Percentiles rank a stretch among this genome's conserved stretches.
These are phyloP conservation scores for Puccinia horiana DNA, from an alignment of 1,284 basidiomycete species.

Conservation along the genomic window DNA sequence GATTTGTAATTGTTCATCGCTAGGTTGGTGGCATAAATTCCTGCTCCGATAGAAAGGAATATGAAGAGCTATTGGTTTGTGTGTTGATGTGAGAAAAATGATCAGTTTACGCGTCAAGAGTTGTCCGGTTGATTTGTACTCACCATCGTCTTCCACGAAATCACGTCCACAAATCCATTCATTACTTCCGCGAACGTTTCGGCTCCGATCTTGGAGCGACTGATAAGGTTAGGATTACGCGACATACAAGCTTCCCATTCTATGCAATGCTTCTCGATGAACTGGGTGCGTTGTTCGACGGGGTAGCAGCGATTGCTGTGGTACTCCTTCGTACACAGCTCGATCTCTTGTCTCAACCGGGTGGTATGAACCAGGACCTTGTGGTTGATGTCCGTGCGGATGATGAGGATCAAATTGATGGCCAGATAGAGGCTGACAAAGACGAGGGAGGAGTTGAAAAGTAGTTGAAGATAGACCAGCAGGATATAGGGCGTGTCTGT, in stretches of 20 bases:
- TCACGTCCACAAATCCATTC: slow-evolving; percentile 58
- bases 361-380: slow-evolving; percentile 15
- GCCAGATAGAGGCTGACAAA: slow-evolving; percentile 29
- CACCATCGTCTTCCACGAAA: slow-evolving; percentile 59
- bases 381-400: slow-evolving; percentile 33
- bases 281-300: slow-evolving; percentile 24
- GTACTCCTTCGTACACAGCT: slow-evolving; percentile 35
- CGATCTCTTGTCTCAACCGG: slow-evolving; percentile 35
- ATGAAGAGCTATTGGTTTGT: slow-evolving; percentile 21
- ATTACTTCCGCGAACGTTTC: slow-evolving; percentile 58
- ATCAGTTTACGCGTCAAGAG: background rate
- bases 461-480: slow-evolving; percentile 45
- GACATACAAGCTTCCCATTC: slow-evolving; percentile 56
- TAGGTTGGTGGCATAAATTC: slow-evolving; percentile 32
- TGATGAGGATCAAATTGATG: slow-evolving; percentile 27
- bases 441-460: slow-evolving; percentile 40
- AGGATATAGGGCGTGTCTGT: slow-evolving; percentile 44
- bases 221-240: slow-evolving; percentile 56
- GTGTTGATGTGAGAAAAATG: background rate
- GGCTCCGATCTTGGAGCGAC: slow-evolving; percentile 57
- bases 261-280: slow-evolving; percentile 47
- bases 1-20: slow-evolving; percentile 46
- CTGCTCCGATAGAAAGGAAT: slow-evolving; percentile 18
- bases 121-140: background rate
- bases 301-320: slow-evolving; percentile 42